Evolutionary conservation across 768 basidiomycete species (phyloP).

Genomic region (Hygrocybe coccinea): DNA sequence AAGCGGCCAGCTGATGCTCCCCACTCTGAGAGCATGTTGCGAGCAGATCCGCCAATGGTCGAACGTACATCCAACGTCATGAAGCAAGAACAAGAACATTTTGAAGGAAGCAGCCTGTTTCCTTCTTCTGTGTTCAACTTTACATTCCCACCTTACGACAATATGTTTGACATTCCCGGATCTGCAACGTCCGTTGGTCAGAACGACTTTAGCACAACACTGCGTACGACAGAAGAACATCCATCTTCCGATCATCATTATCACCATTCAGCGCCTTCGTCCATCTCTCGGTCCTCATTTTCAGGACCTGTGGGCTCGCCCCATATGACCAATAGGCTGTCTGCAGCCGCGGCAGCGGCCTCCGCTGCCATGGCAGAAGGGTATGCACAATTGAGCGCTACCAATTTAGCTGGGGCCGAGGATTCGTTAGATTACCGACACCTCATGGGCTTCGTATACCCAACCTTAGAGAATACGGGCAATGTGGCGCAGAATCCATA

Average conservation of each 20-base stretch:
- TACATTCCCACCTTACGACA: constrained; percentile 62
- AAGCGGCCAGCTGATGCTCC: constrained; percentile 78
- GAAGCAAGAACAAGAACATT: constrained; percentile 38
- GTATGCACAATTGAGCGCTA: constrained; percentile 61
- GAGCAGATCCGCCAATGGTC: constrained; percentile 61
- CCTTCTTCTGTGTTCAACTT: constrained; percentile 70
- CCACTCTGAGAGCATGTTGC: constrained; percentile 72
- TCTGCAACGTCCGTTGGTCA: constrained; percentile 8
- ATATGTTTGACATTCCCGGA: constrained; percentile 50
- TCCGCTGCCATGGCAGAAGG: constrained; percentile 69
- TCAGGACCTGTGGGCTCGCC: constrained; percentile 26
- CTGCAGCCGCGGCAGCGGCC: constrained; percentile 59
- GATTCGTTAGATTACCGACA: constrained; percentile 61
- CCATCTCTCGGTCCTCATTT: constrained; percentile 20
- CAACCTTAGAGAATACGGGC: constrained; percentile 43
- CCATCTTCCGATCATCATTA: constrained; percentile 4
- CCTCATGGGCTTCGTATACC: constrained; percentile 62
- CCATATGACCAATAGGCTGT: constrained; percentile 46
- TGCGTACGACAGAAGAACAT: constrained; percentile 4
- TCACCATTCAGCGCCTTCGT: constrained; percentile 18
- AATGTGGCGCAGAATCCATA: constrained; percentile 46
- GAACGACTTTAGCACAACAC: constrained; percentile 17
- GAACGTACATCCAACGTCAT: constrained; percentile 18
- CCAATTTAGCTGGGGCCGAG: constrained; percentile 49
- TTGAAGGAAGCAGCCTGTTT: constrained; percentile 47